Evolutionary conservation across 164 flowering plant species (phyloP).

Genomic region (Euptelea pleiosperma): DNA sequence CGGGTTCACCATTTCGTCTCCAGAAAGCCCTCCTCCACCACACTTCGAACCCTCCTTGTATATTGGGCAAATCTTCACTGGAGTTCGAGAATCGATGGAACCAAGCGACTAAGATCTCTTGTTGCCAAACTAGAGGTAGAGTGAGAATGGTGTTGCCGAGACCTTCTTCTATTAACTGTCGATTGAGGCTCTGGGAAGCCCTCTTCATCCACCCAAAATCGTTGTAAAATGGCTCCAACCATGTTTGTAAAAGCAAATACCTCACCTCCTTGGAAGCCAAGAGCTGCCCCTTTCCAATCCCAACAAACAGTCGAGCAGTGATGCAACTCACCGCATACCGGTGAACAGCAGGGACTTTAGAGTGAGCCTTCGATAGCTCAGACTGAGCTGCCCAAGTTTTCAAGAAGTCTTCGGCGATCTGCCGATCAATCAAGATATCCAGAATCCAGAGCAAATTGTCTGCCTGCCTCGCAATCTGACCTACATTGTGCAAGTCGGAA

Average conservation of each 20-base stretch:
- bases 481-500: slow-evolving; percentile 38
- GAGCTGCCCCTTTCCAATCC: slow-evolving; percentile 85
- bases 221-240: slow-evolving; percentile 89
- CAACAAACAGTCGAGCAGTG: slow-evolving; percentile 78
- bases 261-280: slow-evolving; percentile 87
- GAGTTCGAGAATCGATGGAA: slow-evolving; percentile 78
- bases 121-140: slow-evolving; percentile 79
- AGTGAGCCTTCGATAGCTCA: slow-evolving; percentile 64
- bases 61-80: slow-evolving; percentile 91
- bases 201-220: slow-evolving; percentile 98
- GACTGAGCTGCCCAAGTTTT: slow-evolving; percentile 73
- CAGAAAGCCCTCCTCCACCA: slow-evolving; percentile 99
- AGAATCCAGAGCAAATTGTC: slow-evolving; percentile 90
- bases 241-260: slow-evolving; percentile 63
- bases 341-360: slow-evolving; percentile 70
- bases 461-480: slow-evolving; percentile 75
- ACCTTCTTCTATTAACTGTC: slow-evolving; percentile 83
- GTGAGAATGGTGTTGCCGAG: slow-evolving; percentile 87
- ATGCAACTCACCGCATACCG: slow-evolving; percentile 80
- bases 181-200: slow-evolving; percentile 81
- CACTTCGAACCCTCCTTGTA: slow-evolving; percentile 86
- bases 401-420: slow-evolving; percentile 81
- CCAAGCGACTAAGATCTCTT: slow-evolving; percentile 84
- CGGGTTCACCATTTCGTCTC: slow-evolving; percentile 57
- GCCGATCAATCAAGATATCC: slow-evolving; percentile 87